Conservation (phyloP, 306 rosid species). For the Vigna reflexopilosa region DNA sequence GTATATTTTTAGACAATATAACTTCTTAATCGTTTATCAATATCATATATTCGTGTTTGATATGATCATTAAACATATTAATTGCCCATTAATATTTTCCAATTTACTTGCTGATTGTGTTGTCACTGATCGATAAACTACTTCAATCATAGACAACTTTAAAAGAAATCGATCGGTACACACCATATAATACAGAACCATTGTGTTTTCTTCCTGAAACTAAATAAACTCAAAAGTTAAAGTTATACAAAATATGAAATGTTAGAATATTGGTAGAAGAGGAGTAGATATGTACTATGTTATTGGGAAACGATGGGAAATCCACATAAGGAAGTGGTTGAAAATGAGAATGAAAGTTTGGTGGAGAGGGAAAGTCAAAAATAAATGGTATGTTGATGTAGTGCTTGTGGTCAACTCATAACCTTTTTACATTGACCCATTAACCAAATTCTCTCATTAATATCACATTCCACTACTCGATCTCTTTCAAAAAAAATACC, state of each 20-base stretch:
- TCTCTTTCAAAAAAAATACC: conserved; percentile 32
- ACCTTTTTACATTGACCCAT: conserved; percentile 49
- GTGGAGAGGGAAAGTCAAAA: conserved; percentile 62
- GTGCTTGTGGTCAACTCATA: conserved; percentile 69
- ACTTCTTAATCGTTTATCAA: no score
- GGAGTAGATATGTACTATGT: conserved; percentile 48
- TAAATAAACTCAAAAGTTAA: no score
- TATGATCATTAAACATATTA: no score
- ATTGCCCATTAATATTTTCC: no score
- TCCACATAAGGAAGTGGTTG: conserved; percentile 64
- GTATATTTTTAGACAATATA: no score
- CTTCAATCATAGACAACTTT: no score
- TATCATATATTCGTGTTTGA: no score
- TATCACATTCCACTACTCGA: conserved; percentile 54
- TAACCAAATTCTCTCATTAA: conserved; percentile 40
- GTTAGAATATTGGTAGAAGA: conserved; percentile 26
- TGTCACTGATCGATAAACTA: no score
- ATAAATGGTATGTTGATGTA: background rate
- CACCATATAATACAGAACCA: no score
- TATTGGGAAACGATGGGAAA: conserved; percentile 57
- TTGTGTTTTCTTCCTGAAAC: background rate
- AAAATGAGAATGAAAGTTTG: conserved; percentile 37
- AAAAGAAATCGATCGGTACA: no score
- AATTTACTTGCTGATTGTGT: no score
- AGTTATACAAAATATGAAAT: no score